Percentiles rank a stretch among this genome's conserved stretches.
Conservation (phyloP, 2,329 filamentous ascomycete genomes). For the Penicillium aurantiogriseum region DNA sequence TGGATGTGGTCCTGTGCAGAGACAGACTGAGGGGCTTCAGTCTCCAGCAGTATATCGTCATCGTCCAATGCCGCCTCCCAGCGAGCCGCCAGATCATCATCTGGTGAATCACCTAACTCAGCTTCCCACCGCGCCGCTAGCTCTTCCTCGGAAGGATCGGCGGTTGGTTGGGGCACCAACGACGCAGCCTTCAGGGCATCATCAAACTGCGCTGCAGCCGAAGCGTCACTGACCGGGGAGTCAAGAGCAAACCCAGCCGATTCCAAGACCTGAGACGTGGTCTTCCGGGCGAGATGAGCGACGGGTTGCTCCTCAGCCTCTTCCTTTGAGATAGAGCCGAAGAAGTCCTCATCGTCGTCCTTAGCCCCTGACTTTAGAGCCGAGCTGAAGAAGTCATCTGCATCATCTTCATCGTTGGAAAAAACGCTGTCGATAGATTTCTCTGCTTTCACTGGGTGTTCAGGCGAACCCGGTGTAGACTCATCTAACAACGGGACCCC, state of each 20-base stretch:
- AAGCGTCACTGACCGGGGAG: slow-evolving; percentile 29
- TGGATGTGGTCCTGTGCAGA: slow-evolving; percentile 21
- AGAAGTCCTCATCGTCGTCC: slow-evolving; percentile 27
- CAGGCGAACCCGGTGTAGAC: slow-evolving; percentile 26
- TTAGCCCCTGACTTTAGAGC: neutral
- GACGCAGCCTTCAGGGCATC: slow-evolving; percentile 24
- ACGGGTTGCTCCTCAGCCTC: slow-evolving; percentile 14
- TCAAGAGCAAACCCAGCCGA: slow-evolving; percentile 44
- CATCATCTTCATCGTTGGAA: slow-evolving; percentile 40
- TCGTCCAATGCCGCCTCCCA: slow-evolving; percentile 55
- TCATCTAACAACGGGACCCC: slow-evolving; percentile 61
- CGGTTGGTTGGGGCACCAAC: slow-evolving; percentile 9
- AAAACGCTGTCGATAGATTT: slow-evolving; percentile 34
- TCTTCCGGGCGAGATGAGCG: slow-evolving; percentile 61
- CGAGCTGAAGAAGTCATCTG: slow-evolving; percentile 39
- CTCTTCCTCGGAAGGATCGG: slow-evolving; percentile 53
- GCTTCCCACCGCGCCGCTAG: slow-evolving; percentile 80
- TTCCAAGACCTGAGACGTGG: slow-evolving; percentile 65
- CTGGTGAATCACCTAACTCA: slow-evolving; percentile 63
- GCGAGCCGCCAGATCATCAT: slow-evolving; percentile 71
- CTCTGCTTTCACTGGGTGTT: slow-evolving; percentile 28
- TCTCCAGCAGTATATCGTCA: slow-evolving; percentile 81
- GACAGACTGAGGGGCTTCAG: slow-evolving; percentile 38
- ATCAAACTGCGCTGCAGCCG: slow-evolving; percentile 31
- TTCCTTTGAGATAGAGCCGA: slow-evolving; percentile 28